These are phyloP conservation scores for Plasmodium relictum DNA, from an alignment of 169 alveolate genomes.

Conservation along the genomic window DNA sequence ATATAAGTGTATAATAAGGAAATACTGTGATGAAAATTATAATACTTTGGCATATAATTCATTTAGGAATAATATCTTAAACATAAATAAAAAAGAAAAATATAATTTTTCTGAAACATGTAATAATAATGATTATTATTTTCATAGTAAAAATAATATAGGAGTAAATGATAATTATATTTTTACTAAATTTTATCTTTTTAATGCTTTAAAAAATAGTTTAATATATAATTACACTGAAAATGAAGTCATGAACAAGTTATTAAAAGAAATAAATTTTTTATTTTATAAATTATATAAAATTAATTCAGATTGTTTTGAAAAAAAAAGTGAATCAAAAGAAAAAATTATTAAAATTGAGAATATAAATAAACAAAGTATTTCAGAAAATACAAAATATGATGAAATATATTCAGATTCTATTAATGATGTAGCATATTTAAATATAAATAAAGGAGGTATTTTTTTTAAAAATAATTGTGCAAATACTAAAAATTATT, in stretches of 20 bases:
- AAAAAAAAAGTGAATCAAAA: not conserved
- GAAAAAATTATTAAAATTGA: not conserved
- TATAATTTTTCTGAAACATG: too few species aligned
- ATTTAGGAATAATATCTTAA: too few species aligned
- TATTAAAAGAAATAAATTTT: constrained; percentile 25
- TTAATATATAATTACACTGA: constrained; percentile 34
- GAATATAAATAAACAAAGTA: not conserved
- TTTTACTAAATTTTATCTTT: not conserved
- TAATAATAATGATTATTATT: not conserved
- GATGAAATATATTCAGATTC: too few species aligned
- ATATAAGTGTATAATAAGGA: too few species aligned
- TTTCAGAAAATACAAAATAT: too few species aligned
- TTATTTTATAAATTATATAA: constrained; percentile 38
- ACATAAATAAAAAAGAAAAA: too few species aligned
- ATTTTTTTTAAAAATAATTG: not conserved
- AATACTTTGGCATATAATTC: too few species aligned
- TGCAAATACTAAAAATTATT: not conserved
- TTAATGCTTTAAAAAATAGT: constrained; percentile 14
- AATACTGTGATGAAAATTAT: too few species aligned
- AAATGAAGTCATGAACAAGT: constrained; percentile 7
- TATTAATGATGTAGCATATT: too few species aligned
- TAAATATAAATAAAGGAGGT: not conserved
- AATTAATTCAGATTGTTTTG: not conserved
- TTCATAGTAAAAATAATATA: not conserved
- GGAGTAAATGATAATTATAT: not conserved